A percentile compares a stretch with the other conserved stretches of the same genome.
Conservation (phyloP, 805 yeast genomes). For the Candida pseudofarinosa region DNA sequence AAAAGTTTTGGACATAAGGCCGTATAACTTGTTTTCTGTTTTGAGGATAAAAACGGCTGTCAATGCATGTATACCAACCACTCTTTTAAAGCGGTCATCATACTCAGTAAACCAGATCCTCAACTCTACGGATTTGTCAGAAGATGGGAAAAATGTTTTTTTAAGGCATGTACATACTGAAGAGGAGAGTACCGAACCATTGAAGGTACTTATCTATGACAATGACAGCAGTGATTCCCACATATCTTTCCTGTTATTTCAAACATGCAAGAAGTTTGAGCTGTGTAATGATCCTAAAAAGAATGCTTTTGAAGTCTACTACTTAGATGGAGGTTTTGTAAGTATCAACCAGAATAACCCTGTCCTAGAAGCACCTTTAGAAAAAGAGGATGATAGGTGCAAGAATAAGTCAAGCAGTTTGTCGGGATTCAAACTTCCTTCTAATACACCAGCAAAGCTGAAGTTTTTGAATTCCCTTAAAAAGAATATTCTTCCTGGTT, state of each 20-base stretch:
- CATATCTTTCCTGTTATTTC: slow-evolving; percentile 26
- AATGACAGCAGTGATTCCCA: slow-evolving; percentile 16
- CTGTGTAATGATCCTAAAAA: slow-evolving; percentile 10
- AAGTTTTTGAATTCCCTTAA: slow-evolving; percentile 35
- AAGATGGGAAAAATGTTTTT: slow-evolving; percentile 15
- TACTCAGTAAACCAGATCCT: slow-evolving; percentile 30
- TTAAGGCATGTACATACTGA: slow-evolving; percentile 8
- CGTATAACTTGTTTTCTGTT: slow-evolving; percentile 31
- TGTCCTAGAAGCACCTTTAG: slow-evolving; percentile 8
- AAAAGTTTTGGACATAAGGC: slow-evolving; percentile 35
- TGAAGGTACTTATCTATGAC: slow-evolving; percentile 33
- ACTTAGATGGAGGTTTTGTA: slow-evolving; percentile 26
- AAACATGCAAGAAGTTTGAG: slow-evolving; percentile 29
- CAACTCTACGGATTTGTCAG: slow-evolving; percentile 25
- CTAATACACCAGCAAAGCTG: slow-evolving; percentile 32
- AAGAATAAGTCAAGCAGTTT: slow-evolving; percentile 11
- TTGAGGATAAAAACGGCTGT: slow-evolving; percentile 28
- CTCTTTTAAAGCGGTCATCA: slow-evolving; percentile 37
- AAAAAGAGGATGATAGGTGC: slow-evolving; percentile 1
- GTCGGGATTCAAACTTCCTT: slow-evolving; percentile 41
- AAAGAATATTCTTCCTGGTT: slow-evolving; percentile 24
- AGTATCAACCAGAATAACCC: slow-evolving; percentile 1
- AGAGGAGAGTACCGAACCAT: slow-evolving; percentile 3
- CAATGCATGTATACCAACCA: slow-evolving; percentile 43
- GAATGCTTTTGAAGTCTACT: slow-evolving; percentile 15